Evolutionary conservation across 208 protist genomes (phyloP).

Genomic region (Endotrypanum monterogeii): DNA sequence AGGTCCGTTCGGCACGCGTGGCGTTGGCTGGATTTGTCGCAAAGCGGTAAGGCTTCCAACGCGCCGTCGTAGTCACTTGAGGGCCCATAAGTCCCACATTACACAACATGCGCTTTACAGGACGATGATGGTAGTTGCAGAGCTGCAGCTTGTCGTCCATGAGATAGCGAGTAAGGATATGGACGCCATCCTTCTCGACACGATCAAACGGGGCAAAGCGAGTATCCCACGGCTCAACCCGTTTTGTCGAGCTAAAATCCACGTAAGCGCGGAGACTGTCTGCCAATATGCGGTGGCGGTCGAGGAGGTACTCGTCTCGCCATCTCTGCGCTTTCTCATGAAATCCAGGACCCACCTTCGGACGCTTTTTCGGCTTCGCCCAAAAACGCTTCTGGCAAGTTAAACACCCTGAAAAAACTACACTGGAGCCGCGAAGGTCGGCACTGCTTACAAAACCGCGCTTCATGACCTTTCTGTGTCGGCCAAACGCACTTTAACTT

Average conservation of each 20-base stretch:
- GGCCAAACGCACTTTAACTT: neutral
- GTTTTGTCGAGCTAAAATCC: constrained; percentile 84
- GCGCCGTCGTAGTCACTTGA: constrained; percentile 73
- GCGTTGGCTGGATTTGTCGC: constrained; percentile 77
- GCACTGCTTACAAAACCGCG: constrained; percentile 66
- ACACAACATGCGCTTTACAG: constrained; percentile 85
- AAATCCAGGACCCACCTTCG: constrained; percentile 88
- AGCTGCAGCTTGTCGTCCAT: constrained; percentile 93
- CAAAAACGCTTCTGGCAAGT: constrained; percentile 76
- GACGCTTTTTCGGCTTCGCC: constrained; percentile 89
- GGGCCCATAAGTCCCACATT: constrained; percentile 90
- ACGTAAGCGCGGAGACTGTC: constrained; percentile 89
- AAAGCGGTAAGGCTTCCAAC: constrained; percentile 89
- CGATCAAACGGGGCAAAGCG: constrained; percentile 91
- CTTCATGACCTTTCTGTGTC: constrained; percentile 26
- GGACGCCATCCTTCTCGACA: constrained; percentile 88
- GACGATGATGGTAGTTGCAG: constrained; percentile 89
- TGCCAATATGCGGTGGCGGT: constrained; percentile 83
- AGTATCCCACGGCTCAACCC: constrained; percentile 89
- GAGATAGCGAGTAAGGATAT: constrained; percentile 80
- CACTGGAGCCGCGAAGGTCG: constrained; percentile 46
- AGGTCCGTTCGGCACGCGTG: constrained; percentile 75
- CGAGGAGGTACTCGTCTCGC: constrained; percentile 87
- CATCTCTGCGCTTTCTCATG: constrained; percentile 91
- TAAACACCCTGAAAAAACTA: constrained; percentile 26